Base-by-base conservation (phyloP, 139 green algal species). In the Ettlia oleoabundans region DNA sequence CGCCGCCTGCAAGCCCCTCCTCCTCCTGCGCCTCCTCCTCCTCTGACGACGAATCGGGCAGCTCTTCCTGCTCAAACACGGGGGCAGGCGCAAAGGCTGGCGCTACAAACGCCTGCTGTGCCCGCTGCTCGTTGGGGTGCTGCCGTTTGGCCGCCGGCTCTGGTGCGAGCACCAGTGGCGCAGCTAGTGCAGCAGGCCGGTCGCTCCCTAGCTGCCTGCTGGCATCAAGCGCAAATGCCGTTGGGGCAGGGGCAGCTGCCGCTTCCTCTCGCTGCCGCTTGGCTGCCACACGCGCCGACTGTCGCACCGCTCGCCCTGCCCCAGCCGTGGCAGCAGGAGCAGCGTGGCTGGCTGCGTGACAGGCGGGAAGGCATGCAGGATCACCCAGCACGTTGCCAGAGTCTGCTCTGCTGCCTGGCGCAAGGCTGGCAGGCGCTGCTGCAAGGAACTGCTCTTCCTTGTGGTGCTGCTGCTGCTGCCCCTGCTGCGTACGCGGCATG, bases 41-140 rank as follows among this genome's bases (percentile, higher is more conserved):
- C 15, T 65, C 55, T 28, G 5, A 15, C 15, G 28, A 15, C 9
- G 66, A 30, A 19, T 82, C 77, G 37, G 63, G 32, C 21, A 82
- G 41, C 43, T 82, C 77, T 41, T 82, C 77, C 26, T 41, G 42
- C 43, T 82, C 77, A 68, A 82, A 82, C 4, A 73, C 30, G 30
- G 65, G n/a, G 18, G 61, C 61, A 33, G 61, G 61, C 61, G 19
- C 30, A 15, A 18, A 24, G 1, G 26, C 52, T 68, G 72, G 4
- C 53, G 51, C 72, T 53, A 9, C 51, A 22, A 9, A 18, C 18
- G 21, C 19, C 66, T 67, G 70, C 72, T 79, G 72, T 33, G 41
- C 28, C 33, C 8, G 51, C n/a, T n/a, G n/a, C n/a, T n/a, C n/a
- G n/a, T n/a, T n/a, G n/a, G n/a, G n/a, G n/a, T n/a, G n/a, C n/a